Evolutionary conservation across 805 yeast genomes (phyloP).

Genomic region (Metschnikowia matae): DNA sequence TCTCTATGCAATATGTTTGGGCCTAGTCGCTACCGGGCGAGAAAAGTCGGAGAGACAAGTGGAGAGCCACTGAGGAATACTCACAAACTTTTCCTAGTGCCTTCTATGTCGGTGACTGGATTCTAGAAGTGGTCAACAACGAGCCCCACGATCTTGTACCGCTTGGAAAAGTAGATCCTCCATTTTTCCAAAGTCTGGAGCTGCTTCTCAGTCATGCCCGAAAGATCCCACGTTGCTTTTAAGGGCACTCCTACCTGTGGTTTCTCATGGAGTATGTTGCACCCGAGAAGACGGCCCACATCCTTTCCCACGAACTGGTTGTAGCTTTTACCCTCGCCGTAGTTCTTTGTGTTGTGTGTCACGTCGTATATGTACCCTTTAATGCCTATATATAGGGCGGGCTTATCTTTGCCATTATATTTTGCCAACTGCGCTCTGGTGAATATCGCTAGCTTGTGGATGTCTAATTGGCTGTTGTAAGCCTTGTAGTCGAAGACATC

Average conservation of each 20-base stretch:
- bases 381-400: constrained; percentile 63
- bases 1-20: too few species aligned
- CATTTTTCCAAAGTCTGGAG: constrained; percentile 65
- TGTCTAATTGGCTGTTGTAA: constrained; percentile 29
- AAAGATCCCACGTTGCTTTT: constrained; percentile 43
- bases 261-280: constrained; percentile 41
- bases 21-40: too few species aligned
- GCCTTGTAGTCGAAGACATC: constrained; percentile 22
- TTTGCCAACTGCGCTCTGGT: constrained; percentile 31
- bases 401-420: constrained; percentile 29
- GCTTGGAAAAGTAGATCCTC: constrained; percentile 57
- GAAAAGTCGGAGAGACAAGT: too few species aligned
- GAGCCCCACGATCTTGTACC: constrained; percentile 36
- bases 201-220: constrained; percentile 57
- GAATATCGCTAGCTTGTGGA: constrained; percentile 28
- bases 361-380: constrained; percentile 80
- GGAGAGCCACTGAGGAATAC: background rate
- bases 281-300: constrained; percentile 71
- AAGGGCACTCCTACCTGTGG: constrained; percentile 26
- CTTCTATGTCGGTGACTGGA: background rate
- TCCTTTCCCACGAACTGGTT: constrained; percentile 72
- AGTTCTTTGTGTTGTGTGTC: constrained; percentile 55
- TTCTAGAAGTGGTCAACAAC: constrained; percentile 28
- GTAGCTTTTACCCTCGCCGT: constrained; percentile 76
- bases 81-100: background rate